Base-by-base conservation (phyloP, 78 protist genomes). In the Chrysochromulina parva region DNA sequence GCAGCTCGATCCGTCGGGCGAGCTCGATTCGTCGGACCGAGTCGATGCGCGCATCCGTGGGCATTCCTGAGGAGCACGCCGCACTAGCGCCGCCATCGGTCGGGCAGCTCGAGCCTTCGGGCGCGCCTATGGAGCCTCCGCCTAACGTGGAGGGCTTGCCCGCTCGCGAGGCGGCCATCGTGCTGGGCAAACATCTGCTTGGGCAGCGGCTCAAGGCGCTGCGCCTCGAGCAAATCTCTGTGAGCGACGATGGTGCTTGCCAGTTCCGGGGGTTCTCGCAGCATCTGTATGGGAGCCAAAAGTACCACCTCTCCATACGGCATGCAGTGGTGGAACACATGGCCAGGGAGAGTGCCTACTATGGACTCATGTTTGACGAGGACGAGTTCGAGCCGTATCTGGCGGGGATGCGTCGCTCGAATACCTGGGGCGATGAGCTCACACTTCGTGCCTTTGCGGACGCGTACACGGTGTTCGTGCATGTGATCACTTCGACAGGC, bases 401-500 rank as follows among this genome's bases (percentile, higher is more conserved):
- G 20, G 13, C 1, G 28, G 1, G 4, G 24, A 90, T 90, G 93
- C 1, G 11, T 1, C 4, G 11, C 11, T 1, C 1, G 14, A n/a
- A 17, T 28, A 76, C 62, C 58, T 90, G 93, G 93, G 93, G 93
- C 7, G 93, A 90, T 60, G 89, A 90, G 73, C 78, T 90, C 20
- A 90, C 93, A 48, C 88, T 90, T 10, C 88, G 93, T 38, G 93
- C 89, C 14, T 88, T 62, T 3, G 87, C 89, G 10, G 93, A 90
- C 48, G 57, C 81, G 11, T 67, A 24, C 60, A 55, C 69, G 16
- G 2, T 24, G 16, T 1, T 2, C 13, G 52, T 81, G 5, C 93
- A 90, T 69, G 38, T 90, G 14, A 26, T 87, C 71, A 80, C 88
- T 0, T 59, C 88, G 17, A 50, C 48, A 1, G 55, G 9, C 2